Conservation (phyloP, 345 rosid species). For the Salix koriyanagi region DNA sequence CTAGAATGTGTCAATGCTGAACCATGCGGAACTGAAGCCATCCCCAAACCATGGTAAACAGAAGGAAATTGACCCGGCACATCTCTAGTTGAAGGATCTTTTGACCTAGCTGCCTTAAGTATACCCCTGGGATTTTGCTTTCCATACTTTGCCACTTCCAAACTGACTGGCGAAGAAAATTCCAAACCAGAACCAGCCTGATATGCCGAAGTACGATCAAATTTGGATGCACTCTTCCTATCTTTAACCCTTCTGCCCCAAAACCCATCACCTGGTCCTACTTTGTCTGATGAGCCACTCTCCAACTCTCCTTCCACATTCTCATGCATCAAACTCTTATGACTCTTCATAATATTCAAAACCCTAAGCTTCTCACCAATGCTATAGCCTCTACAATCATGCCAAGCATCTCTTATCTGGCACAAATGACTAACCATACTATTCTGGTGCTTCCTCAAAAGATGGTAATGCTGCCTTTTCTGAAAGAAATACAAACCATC, state of each 20-base stretch:
- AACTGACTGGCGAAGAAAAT: constrained; percentile 33
- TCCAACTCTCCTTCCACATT: constrained; percentile 54
- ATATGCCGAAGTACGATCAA: constrained; percentile 38
- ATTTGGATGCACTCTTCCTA: constrained; percentile 43
- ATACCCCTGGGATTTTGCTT: constrained; percentile 61
- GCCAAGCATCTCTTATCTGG: constrained; percentile 89
- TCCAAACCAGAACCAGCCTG: constrained; percentile 44
- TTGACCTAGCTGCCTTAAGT: constrained; percentile 50
- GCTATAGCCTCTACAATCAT: constrained; percentile 68
- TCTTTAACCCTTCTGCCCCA: constrained; percentile 62
- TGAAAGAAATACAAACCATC: constrained; percentile 68
- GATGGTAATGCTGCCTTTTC: constrained; percentile 74
- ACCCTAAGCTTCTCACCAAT: constrained; percentile 88
- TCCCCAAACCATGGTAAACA: constrained; percentile 41
- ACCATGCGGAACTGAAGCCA: constrained; percentile 43
- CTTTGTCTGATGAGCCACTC: constrained; percentile 58
- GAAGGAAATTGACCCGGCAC: constrained; percentile 36
- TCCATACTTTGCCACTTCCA: constrained; percentile 45
- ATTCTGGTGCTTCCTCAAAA: constrained; percentile 79
- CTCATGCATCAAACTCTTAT: constrained; percentile 75
- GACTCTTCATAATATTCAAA: constrained; percentile 73
- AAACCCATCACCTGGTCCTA: constrained; percentile 49
- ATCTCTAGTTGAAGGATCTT: constrained; percentile 38
- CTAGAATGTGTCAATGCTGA: constrained; percentile 36
- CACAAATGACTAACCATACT: constrained; percentile 66